phyloP scores from a whole-genome alignment of 1,139 yeast genomes.

The Suhomyces chickasaworum region DNA sequence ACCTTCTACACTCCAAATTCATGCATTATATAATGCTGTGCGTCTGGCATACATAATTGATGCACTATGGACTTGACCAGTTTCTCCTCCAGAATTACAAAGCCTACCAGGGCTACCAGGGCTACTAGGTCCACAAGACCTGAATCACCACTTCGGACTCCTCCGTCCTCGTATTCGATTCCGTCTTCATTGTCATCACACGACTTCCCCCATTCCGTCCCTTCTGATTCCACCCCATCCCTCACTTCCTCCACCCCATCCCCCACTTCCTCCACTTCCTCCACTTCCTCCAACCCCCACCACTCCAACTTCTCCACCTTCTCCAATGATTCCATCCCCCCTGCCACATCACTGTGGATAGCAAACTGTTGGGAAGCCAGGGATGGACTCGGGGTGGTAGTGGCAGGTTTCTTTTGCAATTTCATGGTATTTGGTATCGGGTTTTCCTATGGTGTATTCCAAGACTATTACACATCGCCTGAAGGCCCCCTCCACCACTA shows the following conservation, averaged over 20 bases:
- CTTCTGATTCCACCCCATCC: no score
- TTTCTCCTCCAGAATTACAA: not conserved
- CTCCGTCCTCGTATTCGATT: not conserved
- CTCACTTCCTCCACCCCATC: no score
- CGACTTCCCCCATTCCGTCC: not conserved
- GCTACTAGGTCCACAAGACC: not conserved
- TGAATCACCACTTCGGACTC: not conserved
- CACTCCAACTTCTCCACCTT: not conserved
- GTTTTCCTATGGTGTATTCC: constrained; percentile 39
- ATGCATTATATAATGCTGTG: not conserved
- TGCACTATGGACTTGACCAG: not conserved
- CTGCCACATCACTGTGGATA: not conserved
- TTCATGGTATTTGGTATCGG: constrained; percentile 38
- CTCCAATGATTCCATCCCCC: not conserved
- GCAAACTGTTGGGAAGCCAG: not conserved
- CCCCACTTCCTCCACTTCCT: not conserved
- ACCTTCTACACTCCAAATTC: no score
- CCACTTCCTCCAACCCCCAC: not conserved
- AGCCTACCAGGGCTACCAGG: not conserved
- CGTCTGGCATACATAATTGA: not conserved
- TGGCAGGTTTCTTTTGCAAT: constrained; percentile 35
- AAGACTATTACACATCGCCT: constrained; percentile 32
- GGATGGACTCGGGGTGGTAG: constrained; percentile 6
- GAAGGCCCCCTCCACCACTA: constrained; percentile 28
- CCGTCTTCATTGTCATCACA: not conserved